These are phyloP conservation scores for Alternaria brassicicola DNA, from an alignment of 2,329 filamentous ascomycete genomes.

Conservation along the genomic window DNA sequence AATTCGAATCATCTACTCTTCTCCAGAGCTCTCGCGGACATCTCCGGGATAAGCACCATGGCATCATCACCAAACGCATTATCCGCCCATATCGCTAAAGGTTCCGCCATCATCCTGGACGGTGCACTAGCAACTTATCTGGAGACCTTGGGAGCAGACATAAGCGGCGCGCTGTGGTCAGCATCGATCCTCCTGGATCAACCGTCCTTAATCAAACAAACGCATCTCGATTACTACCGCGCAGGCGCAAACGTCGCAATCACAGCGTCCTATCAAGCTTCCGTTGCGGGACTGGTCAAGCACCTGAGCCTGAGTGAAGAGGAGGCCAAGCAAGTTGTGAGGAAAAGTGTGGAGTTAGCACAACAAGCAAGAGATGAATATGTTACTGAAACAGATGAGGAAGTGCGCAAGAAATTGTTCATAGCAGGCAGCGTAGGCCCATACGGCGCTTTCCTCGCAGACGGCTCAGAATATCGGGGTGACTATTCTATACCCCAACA, in stretches of 20 bases:
- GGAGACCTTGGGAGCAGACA: conserved; percentile 52
- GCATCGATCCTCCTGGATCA: conserved; percentile 50
- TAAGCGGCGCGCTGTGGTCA: conserved; percentile 55
- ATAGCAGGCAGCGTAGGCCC: conserved; percentile 56
- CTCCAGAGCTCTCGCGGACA: background rate
- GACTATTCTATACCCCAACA: conserved; percentile 45
- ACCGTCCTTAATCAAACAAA: conserved; percentile 50
- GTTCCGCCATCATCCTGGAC: conserved; percentile 50
- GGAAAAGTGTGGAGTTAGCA: conserved; percentile 51
- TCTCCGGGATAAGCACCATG: background rate
- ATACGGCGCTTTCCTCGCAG: conserved; percentile 55
- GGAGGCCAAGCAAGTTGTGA: conserved; percentile 47
- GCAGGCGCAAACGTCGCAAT: conserved; percentile 56
- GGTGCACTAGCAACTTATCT: conserved; percentile 57
- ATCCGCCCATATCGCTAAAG: conserved; percentile 21
- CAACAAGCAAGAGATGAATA: conserved; percentile 47
- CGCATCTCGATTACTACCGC: conserved; percentile 54
- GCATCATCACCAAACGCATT: background rate
- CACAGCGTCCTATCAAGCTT: conserved; percentile 57
- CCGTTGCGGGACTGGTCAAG: conserved; percentile 48
- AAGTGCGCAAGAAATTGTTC: conserved; percentile 26
- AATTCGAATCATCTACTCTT: background rate
- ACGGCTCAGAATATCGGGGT: conserved; percentile 56
- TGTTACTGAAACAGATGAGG: conserved; percentile 12
- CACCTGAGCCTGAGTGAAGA: conserved; percentile 45